Evolutionary conservation across 345 rosid genomes (phyloP), one percentile per base, ranked within the genome.

Genomic region (Populus alba): DNA sequence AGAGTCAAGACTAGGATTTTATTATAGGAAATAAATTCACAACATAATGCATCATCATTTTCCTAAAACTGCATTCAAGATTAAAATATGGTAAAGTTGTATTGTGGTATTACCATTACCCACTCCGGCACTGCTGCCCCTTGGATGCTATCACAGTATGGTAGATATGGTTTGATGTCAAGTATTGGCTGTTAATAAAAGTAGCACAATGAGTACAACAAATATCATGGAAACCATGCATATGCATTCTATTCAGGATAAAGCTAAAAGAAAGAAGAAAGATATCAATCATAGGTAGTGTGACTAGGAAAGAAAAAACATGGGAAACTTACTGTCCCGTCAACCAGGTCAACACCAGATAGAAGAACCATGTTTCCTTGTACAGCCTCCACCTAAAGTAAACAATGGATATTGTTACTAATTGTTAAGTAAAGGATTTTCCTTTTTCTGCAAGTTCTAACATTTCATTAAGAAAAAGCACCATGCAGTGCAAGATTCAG

Each of bases 291-390:
- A 51, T n/a, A 43, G 17, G 25, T 3, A 55, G 67, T 15, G 38
- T 67, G 71, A 66, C 51, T 74, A 77, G 10, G 66, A 39, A 45
- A 51, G n/a, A 18, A 25, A 43, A 71, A 66, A 43, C 63, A 74
- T 70, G 29, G 62, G 68, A 86, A 84, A 83, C 86, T 88, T 87
- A 95, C 97, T 6, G 99, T 95, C 74, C 99, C 97, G 81, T 95
- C 98, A 68, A 95, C 99, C 72, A 95, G 91, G 87, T 95, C 98
- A 0, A 92, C 92, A 66, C 98, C 99, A 82, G 98, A 91, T 71
- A 93, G 96, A 76, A 92, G 81, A 85, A 95, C 83, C 79, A 79
- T 83, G 81, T 91, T 83, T 72, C 91, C 94, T 78, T 81, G 88
- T 39, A 95, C 87, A 69, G 88, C 94, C 78, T 95, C 98, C 83